Conservation (phyloP, 2,329 filamentous ascomycete genomes). For the Pseudogymnoascus sp. region DNA sequence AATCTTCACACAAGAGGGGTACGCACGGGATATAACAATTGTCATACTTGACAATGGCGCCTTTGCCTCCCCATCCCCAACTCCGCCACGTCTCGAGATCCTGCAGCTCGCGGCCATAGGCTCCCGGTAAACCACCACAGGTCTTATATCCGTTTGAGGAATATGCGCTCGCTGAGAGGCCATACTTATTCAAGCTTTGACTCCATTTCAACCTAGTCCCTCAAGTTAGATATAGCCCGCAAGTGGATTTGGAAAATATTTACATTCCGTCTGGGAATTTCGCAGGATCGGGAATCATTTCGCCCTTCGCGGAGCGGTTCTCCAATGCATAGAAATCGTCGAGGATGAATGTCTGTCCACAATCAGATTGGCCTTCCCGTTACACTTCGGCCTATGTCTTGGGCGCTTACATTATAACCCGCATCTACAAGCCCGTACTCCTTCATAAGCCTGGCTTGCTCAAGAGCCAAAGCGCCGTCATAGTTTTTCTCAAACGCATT, state of each 20-base stretch:
- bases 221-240: not conserved
- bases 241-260: not conserved
- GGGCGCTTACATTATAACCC: not conserved
- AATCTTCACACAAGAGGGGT: not conserved
- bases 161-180: not conserved
- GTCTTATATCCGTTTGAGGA: conserved; percentile 12
- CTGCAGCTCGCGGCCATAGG: conserved; percentile 19
- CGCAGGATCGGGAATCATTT: not conserved
- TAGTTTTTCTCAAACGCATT: conserved; percentile 6
- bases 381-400: too few relatives aligned
- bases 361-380: not conserved
- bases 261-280: conserved; percentile 1
- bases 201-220: not conserved
- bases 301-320: not conserved
- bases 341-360: not conserved
- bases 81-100: conserved; percentile 18
- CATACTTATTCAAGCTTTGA: not conserved
- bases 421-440: conserved; percentile 1
- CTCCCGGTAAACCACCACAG: conserved; percentile 22
- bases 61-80: conserved; percentile 17
- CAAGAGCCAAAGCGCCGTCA: not conserved
- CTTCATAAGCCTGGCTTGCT: not conserved
- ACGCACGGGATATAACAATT: conserved; percentile 23
- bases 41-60: conserved; percentile 22
- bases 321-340: conserved; percentile 2